Base-by-base conservation (phyloP, 331 rosid genomes). In the Cydonia oblonga region DNA sequence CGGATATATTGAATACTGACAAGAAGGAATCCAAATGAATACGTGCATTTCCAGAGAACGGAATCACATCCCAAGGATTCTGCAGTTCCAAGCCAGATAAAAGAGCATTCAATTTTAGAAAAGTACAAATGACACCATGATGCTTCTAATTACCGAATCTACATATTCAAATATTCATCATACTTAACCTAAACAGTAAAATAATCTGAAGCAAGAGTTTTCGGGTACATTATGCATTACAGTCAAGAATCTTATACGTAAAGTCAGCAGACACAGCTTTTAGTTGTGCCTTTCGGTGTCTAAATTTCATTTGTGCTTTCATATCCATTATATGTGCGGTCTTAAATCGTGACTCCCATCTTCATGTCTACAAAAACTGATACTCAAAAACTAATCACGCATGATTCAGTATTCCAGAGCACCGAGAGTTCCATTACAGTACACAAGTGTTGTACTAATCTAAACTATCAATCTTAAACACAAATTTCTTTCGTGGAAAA, bases 11-110 rank as follows among this genome's bases (percentile, higher is more conserved):
- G 90, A 93, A 93, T 46, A 89, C 86, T 8, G 98, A 93, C 87
- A 91, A 87, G 84, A 93, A 89, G 26, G 97, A 86, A 79, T 89
- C 97, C 87, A 93, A 80, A 88, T 93, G 98, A 83, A 93, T 85
- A 13, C 52, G 78, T 57, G 95, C 82, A 79, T 87, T 85, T 72
- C 97, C 89, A 10, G 97, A 90, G 86, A 93, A 90, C 40, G 81
- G 46, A 71, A 93, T 85, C 76, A 42, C 83, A 75, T 91, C 98
- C 98, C 98, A 93, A 29, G 96, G 97, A 70, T 93, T 93, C 98
- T 93, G 92, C 87, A 84, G 78, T 77, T 42, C 38, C 81, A 57
- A 58, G 38, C 66, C 66, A 44, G 68, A 66, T 40, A 51, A 54
- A 54, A 70, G 38, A 53, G 42, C 26, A 38, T 19, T 25, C 14